These are phyloP conservation scores for Celoporthe dispersa DNA, from an alignment of 2,329 filamentous ascomycete species.

Conservation along the genomic window DNA sequence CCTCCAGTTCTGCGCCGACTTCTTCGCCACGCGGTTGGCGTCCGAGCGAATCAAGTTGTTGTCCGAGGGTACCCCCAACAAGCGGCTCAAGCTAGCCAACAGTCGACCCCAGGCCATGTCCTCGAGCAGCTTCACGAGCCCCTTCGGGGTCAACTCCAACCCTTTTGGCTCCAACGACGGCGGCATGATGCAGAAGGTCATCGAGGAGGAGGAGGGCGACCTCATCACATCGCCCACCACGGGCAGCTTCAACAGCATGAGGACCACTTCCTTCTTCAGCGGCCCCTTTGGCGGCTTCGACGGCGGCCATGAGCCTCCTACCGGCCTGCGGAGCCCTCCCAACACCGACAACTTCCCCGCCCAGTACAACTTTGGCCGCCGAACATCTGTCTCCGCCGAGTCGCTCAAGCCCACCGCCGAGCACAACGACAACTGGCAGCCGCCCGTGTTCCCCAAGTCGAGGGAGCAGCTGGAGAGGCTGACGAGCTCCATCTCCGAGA, in stretches of 20 bases:
- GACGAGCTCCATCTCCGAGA: conserved; percentile 79
- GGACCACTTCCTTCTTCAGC: conserved; percentile 49
- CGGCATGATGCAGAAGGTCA: conserved; percentile 56
- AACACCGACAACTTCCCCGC: conserved; percentile 77
- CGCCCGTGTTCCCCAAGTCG: conserved; percentile 83
- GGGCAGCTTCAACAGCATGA: conserved; percentile 58
- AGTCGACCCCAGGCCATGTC: conserved; percentile 54
- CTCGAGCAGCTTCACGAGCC: conserved; percentile 75
- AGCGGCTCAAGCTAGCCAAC: conserved; percentile 27
- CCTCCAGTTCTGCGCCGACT: conserved; percentile 72
- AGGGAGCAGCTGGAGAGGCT: conserved; percentile 80
- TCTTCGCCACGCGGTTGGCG: conserved; percentile 68
- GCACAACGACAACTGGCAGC: conserved; percentile 85
- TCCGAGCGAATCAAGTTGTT: conserved; percentile 64
- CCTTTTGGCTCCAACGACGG: conserved; percentile 67
- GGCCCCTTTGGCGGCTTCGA: conserved; percentile 60
- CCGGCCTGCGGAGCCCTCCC: conserved; percentile 51
- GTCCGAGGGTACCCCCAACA: conserved; percentile 38
- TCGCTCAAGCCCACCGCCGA: conserved; percentile 88
- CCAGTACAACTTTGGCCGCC: conserved; percentile 91
- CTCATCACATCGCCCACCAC: conserved; percentile 75
- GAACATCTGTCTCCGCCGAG: conserved; percentile 95
- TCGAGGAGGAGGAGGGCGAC: conserved; percentile 86
- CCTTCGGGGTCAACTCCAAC: conserved; percentile 69
- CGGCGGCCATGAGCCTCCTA: conserved; percentile 50